These are phyloP conservation scores for Babesia ovata DNA, from an alignment of 169 alveolate genomes.

Conservation along the genomic window DNA sequence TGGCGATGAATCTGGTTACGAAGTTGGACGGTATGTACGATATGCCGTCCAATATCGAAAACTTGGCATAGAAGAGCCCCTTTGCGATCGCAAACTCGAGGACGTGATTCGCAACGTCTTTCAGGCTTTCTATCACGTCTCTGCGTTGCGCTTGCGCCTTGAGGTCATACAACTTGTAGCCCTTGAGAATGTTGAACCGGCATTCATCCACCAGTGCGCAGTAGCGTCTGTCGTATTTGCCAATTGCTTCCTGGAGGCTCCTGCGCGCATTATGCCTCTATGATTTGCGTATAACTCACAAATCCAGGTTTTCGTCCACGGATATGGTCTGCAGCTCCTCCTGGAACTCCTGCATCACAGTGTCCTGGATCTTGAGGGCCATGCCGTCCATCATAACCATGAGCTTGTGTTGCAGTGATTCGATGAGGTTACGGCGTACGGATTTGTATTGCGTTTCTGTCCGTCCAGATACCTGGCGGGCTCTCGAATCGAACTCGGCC, in stretches of 20 bases:
- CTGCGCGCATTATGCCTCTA: neutral
- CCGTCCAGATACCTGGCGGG: neutral
- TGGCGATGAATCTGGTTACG: constrained; percentile 17
- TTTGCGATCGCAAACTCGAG: constrained; percentile 40
- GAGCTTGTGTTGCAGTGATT: constrained; percentile 24
- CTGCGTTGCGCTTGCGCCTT: constrained; percentile 34
- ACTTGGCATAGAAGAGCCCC: constrained; percentile 42
- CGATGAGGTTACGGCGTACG: constrained; percentile 9
- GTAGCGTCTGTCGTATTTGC: constrained; percentile 35
- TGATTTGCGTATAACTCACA: neutral
- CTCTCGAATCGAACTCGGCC: constrained; percentile 23
- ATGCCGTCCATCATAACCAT: constrained; percentile 35
- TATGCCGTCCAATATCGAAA: constrained; percentile 57
- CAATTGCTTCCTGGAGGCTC: constrained; percentile 37
- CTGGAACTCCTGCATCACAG: constrained; percentile 30
- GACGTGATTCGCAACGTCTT: constrained; percentile 47
- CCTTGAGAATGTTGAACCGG: constrained; percentile 24
- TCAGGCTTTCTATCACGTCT: constrained; percentile 36
- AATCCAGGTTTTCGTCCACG: constrained; percentile 24
- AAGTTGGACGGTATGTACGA: constrained; percentile 26
- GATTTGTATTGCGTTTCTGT: neutral
- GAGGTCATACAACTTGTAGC: constrained; percentile 12
- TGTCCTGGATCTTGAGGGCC: constrained; percentile 25
- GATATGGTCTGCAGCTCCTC: constrained; percentile 23
- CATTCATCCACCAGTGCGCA: constrained; percentile 21